Evolutionary conservation across 129 eudicot species (phyloP).

Genomic region (Rutidosis leptorrhynchoides): DNA sequence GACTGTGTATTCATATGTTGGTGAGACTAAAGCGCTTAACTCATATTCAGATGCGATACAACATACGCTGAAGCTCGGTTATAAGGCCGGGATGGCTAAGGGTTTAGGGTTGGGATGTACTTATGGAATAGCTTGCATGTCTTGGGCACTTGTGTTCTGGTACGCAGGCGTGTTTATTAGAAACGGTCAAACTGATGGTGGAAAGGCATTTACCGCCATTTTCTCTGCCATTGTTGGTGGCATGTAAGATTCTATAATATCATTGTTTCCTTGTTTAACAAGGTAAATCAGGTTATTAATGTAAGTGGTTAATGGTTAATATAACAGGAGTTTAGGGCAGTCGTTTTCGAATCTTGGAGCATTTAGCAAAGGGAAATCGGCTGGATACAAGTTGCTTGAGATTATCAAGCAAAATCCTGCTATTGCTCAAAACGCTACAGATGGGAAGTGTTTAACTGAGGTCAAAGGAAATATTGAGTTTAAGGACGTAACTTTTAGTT

Average conservation of each 20-base stretch:
- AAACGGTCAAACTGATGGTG: slow-evolving; percentile 96
- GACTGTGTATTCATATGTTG: slow-evolving; percentile 97
- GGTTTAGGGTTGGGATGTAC: slow-evolving; percentile 97
- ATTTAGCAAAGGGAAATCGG: slow-evolving; percentile 94
- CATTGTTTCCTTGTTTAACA: neutral
- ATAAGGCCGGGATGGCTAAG: slow-evolving; percentile 99
- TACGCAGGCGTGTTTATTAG: slow-evolving; percentile 95
- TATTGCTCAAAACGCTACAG: slow-evolving; percentile 53
- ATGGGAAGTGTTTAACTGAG: slow-evolving; percentile 60
- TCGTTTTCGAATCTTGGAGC: slow-evolving; percentile 98
- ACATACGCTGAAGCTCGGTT: slow-evolving; percentile 86
- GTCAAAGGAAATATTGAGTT: slow-evolving; percentile 88
- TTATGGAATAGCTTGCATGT: slow-evolving; percentile 98
- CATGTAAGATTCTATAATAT: slow-evolving; percentile 63
- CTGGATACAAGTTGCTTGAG: slow-evolving; percentile 92
- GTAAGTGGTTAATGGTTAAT: slow-evolving; percentile 19
- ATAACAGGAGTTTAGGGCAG: slow-evolving; percentile 97
- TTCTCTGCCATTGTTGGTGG: slow-evolving; percentile 99
- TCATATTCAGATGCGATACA: slow-evolving; percentile 95
- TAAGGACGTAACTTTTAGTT: slow-evolving; percentile 81
- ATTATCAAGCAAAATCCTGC: slow-evolving; percentile 83
- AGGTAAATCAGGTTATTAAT: neutral
- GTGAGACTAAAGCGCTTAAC: slow-evolving; percentile 82
- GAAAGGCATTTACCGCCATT: slow-evolving; percentile 92
- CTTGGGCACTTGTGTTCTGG: slow-evolving; percentile 99